Evolutionary conservation across 768 basidiomycete genomes (phyloP).

Genomic region (Candolleomyces eurysporus): DNA sequence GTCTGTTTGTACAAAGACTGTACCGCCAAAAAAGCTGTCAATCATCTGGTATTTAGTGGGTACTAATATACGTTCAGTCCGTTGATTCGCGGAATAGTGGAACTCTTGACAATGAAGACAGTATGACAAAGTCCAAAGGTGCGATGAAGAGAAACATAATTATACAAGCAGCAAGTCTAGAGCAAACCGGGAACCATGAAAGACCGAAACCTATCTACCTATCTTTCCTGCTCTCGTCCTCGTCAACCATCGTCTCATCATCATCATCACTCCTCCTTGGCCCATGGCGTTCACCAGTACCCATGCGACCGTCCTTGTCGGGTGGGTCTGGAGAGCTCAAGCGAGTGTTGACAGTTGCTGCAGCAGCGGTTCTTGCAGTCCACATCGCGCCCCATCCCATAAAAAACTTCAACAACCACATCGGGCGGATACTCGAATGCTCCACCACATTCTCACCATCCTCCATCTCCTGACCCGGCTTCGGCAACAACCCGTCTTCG

Average conservation of each 20-base stretch:
- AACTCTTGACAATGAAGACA: too few relatives aligned
- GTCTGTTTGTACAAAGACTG: too few relatives aligned
- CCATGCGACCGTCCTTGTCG: background rate
- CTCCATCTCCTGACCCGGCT: constrained; percentile 10
- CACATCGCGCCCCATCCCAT: constrained; percentile 73
- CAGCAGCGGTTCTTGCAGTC: constrained; percentile 33
- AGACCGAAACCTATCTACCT: background rate
- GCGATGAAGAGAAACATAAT: background rate
- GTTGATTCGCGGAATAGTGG: too few relatives aligned
- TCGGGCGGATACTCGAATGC: constrained; percentile 61
- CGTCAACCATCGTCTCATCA: background rate
- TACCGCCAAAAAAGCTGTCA: too few relatives aligned
- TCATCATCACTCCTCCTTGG: background rate
- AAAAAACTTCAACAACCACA: constrained; percentile 77
- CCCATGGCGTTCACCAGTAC: background rate
- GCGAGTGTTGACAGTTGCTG: background rate
- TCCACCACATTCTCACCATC: constrained; percentile 57
- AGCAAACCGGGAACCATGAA: background rate
- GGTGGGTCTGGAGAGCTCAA: background rate
- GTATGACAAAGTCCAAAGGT: background rate
- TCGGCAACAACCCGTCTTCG: constrained; percentile 14
- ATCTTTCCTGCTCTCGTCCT: background rate
- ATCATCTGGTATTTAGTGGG: too few relatives aligned
- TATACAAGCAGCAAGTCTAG: background rate
- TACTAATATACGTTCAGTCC: too few relatives aligned